These are phyloP conservation scores for Tetrapisispora fleetii DNA, from an alignment of 805 yeast species.

Conservation along the genomic window DNA sequence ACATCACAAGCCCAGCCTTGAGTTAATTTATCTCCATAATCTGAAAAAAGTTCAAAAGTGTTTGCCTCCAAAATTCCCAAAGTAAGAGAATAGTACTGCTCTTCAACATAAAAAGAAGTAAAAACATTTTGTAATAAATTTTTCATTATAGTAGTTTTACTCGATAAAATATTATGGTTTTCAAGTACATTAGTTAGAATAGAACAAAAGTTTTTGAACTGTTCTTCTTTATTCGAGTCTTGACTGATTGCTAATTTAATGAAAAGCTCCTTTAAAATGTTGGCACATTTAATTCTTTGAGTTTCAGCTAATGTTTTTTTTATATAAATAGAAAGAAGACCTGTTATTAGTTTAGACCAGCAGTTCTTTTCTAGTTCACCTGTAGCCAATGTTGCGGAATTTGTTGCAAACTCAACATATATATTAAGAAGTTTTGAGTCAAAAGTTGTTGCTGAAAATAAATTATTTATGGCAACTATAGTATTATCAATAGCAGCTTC, in stretches of 20 bases:
- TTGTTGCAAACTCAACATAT: background rate
- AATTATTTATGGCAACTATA: conserved; percentile 9
- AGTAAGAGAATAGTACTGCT: conserved; percentile 41
- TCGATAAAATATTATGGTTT: conserved; percentile 35
- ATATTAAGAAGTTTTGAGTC: background rate
- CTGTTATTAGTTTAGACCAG: conserved; percentile 20
- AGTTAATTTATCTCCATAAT: conserved; percentile 33
- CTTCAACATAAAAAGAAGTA: conserved; percentile 55
- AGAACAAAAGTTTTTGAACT: conserved; percentile 37
- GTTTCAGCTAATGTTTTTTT: background rate
- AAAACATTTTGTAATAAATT: conserved; percentile 53
- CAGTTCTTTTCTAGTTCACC: conserved; percentile 6
- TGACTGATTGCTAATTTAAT: conserved; percentile 15
- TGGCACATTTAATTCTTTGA: conserved; percentile 8
- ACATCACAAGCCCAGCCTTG: conserved; percentile 57
- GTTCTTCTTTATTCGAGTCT: conserved; percentile 10
- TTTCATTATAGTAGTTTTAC: conserved; percentile 51
- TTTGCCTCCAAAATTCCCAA: conserved; percentile 48
- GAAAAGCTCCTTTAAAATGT: conserved; percentile 14
- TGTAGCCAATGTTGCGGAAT: background rate
- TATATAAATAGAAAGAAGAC: conserved; percentile 13
- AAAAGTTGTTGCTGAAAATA: conserved; percentile 7
- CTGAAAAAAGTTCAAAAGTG: conserved; percentile 38
- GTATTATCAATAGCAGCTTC: conserved; percentile 12
- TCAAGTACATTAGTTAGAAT: conserved; percentile 49